phyloP scores from a whole-genome alignment of 345 rosid genomes.

The Pistacia integerrima region DNA sequence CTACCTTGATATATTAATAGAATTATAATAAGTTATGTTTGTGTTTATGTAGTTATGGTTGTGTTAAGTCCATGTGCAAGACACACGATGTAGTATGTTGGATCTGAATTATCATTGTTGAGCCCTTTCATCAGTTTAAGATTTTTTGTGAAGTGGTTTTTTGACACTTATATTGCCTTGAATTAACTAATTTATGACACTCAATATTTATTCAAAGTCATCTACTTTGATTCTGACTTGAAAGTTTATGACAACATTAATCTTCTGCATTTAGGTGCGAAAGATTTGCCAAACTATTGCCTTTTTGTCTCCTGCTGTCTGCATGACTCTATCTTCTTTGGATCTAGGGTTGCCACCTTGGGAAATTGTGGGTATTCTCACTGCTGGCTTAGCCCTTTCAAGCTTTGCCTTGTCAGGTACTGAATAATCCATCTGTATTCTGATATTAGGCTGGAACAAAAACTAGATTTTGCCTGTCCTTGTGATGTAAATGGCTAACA shows the following conservation, averaged over 20 bases:
- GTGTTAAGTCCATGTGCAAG: too few relatives aligned
- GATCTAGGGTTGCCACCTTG: slow-evolving; percentile 93
- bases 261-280: slow-evolving; percentile 61
- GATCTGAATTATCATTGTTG: too few relatives aligned
- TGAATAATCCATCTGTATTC: slow-evolving; percentile 14
- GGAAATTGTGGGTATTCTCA: slow-evolving; percentile 89
- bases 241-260: slow-evolving; percentile 7
- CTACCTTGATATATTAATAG: too few relatives aligned
- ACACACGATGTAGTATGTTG: too few relatives aligned
- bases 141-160: too few relatives aligned
- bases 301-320: slow-evolving; percentile 85
- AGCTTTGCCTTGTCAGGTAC: slow-evolving; percentile 94
- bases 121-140: too few relatives aligned
- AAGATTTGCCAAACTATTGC: slow-evolving; percentile 91
- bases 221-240: slow-evolving; percentile 1
- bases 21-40: too few relatives aligned
- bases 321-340: slow-evolving; percentile 82
- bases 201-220: not conserved
- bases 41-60: too few relatives aligned
- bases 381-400: slow-evolving; percentile 83
- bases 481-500: not conserved
- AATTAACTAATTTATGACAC: not conserved
- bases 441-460: not conserved
- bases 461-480: not conserved
- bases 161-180: not conserved